Percentiles rank a stretch among this genome's conserved stretches.
phyloP scores from a whole-genome alignment of 352 stramenopile species.

The Globisporangium mamillatum region DNA sequence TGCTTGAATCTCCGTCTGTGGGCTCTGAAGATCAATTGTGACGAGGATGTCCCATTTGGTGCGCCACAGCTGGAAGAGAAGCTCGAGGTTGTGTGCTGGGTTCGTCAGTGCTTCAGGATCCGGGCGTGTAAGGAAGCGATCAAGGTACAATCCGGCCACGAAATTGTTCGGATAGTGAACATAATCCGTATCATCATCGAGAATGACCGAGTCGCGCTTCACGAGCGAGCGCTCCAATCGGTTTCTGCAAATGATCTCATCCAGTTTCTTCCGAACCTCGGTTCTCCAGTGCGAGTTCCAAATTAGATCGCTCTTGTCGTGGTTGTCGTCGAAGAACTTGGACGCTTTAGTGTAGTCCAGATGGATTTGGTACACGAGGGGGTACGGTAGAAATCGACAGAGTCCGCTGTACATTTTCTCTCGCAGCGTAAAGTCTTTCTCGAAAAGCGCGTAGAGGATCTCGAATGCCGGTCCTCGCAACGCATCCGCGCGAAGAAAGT shows the following conservation, averaged over 20 bases:
- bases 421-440: constrained; percentile 63
- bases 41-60: constrained; percentile 54
- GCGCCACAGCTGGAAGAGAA: constrained; percentile 75
- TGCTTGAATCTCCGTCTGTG: constrained; percentile 45
- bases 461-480: constrained; percentile 78
- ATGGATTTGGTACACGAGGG: constrained; percentile 82
- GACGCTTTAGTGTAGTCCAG: constrained; percentile 65
- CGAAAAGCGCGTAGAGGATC: constrained; percentile 71
- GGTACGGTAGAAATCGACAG: constrained; percentile 74
- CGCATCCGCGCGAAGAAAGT: constrained; percentile 74
- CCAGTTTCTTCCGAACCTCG: constrained; percentile 70
- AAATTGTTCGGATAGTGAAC: constrained; percentile 66
- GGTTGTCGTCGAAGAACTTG: constrained; percentile 81
- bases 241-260: constrained; percentile 79
- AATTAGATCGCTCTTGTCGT: constrained; percentile 81
- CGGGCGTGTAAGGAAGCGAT: constrained; percentile 65
- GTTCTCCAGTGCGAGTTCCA: constrained; percentile 80
- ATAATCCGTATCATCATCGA: constrained; percentile 62
- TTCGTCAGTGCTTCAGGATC: constrained; percentile 76
- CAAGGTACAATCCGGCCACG: constrained; percentile 68
- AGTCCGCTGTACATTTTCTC: constrained; percentile 75
- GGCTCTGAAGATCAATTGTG: constrained; percentile 59
- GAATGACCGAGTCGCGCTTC: constrained; percentile 78
- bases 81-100: constrained; percentile 71
- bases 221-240: constrained; percentile 60